Conservation (phyloP, 768 basidiomycete species). For the Psilocybe subaeruginosa region DNA sequence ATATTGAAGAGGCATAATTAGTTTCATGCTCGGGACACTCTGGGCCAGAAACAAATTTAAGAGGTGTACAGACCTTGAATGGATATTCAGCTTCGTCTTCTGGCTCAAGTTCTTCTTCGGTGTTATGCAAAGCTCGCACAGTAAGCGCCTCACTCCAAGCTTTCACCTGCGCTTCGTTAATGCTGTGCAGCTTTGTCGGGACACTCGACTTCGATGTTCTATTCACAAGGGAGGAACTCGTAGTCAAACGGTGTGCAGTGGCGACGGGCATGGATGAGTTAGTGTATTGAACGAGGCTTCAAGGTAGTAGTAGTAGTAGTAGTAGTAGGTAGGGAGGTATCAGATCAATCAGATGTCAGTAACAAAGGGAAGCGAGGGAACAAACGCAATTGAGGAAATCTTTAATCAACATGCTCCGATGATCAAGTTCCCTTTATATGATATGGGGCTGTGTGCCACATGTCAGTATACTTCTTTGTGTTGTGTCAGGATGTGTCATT, state of each 20-base stretch:
- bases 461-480: slow-evolving; percentile 2
- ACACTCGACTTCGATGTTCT: neutral
- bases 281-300: neutral
- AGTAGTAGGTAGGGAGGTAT: neutral
- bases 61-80: slow-evolving; percentile 43
- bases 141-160: slow-evolving; percentile 15
- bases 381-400: neutral
- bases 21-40: neutral
- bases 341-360: neutral
- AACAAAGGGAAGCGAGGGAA: neutral
- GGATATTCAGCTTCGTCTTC: slow-evolving; percentile 56
- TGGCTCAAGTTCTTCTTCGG: slow-evolving; percentile 24
- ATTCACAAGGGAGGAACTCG: neutral
- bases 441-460: slow-evolving; percentile 10
- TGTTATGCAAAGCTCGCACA: slow-evolving; percentile 1
- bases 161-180: slow-evolving; percentile 15
- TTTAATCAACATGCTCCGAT: slow-evolving; percentile 1
- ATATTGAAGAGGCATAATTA: slow-evolving; percentile 5
- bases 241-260: neutral
- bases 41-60: neutral
- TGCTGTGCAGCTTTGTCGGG: slow-evolving; percentile 10
- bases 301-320: neutral
- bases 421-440: slow-evolving; percentile 8
- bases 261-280: slow-evolving; percentile 7
- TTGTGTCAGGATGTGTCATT: slow-evolving; percentile 7